Conservation (phyloP, 495 filamentous ascomycete species). For the Parachaetomium inaequale region DNA sequence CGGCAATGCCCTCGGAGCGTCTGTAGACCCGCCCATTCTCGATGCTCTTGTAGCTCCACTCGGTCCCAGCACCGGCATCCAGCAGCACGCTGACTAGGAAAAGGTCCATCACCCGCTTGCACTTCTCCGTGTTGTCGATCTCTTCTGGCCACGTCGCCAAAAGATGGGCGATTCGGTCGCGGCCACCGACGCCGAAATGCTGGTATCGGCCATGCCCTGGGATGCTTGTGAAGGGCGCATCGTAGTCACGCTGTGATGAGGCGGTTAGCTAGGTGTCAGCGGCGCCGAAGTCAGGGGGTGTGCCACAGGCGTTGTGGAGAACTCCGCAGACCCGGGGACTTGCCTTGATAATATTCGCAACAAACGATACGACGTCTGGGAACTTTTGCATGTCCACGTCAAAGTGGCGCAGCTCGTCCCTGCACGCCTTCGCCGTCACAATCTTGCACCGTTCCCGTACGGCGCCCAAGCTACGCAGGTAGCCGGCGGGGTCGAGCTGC, state of each 20-base stretch:
- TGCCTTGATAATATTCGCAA: conserved; percentile 96
- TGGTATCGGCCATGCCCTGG: conserved; percentile 86
- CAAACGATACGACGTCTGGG: conserved; percentile 80
- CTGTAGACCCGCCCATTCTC: conserved; percentile 82
- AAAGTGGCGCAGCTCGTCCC: conserved; percentile 81
- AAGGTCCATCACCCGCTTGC: conserved; percentile 74
- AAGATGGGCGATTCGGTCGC: conserved; percentile 70
- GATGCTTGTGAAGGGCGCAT: conserved; percentile 78
- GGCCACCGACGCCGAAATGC: conserved; percentile 82
- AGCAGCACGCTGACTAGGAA: conserved; percentile 88
- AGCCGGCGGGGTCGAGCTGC: conserved; percentile 82
- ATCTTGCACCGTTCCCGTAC: conserved; percentile 75
- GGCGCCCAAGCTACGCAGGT: conserved; percentile 84
- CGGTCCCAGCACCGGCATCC: conserved; percentile 79
- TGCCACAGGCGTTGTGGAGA: not conserved
- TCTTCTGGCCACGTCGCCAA: conserved; percentile 59
- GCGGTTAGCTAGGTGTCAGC: conserved; percentile 1
- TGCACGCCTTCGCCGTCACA: conserved; percentile 71
- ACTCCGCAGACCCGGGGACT: not conserved
- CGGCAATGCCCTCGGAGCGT: conserved; percentile 87
- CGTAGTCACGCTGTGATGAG: conserved; percentile 70
- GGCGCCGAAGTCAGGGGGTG: not conserved
- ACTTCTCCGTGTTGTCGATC: conserved; percentile 67
- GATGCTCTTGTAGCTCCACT: conserved; percentile 85
- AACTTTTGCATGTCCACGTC: conserved; percentile 89